phyloP scores from a whole-genome alignment of 2,329 filamentous ascomycete genomes.

The Cercospora sp. region DNA sequence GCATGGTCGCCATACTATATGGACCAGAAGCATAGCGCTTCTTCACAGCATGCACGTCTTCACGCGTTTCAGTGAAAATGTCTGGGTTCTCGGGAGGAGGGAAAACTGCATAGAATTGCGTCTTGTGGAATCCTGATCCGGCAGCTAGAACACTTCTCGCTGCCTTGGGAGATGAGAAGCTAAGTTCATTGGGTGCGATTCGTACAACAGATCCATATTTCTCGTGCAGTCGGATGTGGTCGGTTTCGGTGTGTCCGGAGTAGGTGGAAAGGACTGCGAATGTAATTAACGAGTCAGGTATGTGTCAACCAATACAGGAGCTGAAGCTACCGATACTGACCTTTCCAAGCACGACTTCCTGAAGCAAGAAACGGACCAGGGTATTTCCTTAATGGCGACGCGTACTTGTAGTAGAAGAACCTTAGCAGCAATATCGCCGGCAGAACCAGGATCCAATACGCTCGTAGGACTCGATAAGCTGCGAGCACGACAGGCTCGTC shows the following conservation, averaged over 20 bases:
- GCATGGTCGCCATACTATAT: constrained; percentile 58
- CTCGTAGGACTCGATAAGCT: constrained; percentile 20
- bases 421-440: constrained; percentile 33
- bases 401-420: constrained; percentile 35
- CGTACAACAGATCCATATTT: constrained; percentile 36
- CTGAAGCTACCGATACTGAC: constrained; percentile 7
- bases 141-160: constrained; percentile 38
- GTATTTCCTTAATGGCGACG: constrained; percentile 34
- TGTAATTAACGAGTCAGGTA: neutral
- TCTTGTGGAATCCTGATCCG: constrained; percentile 38
- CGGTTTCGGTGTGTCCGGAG: constrained; percentile 32
- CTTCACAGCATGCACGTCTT: constrained; percentile 58
- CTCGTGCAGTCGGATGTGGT: constrained; percentile 32
- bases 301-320: neutral
- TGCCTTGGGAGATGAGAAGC: constrained; percentile 35
- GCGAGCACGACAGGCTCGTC: constrained; percentile 19
- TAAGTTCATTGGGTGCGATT: constrained; percentile 37
- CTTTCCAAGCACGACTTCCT: constrained; percentile 37
- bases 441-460: constrained; percentile 30
- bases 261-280: constrained; percentile 28
- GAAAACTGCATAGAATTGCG: constrained; percentile 49
- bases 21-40: constrained; percentile 48
- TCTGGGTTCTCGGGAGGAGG: constrained; percentile 59
- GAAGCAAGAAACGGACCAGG: constrained; percentile 37
- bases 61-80: constrained; percentile 59